Conservation (phyloP, 1,284 basidiomycete species). For the Cutaneotrichosporon sp. region DNA sequence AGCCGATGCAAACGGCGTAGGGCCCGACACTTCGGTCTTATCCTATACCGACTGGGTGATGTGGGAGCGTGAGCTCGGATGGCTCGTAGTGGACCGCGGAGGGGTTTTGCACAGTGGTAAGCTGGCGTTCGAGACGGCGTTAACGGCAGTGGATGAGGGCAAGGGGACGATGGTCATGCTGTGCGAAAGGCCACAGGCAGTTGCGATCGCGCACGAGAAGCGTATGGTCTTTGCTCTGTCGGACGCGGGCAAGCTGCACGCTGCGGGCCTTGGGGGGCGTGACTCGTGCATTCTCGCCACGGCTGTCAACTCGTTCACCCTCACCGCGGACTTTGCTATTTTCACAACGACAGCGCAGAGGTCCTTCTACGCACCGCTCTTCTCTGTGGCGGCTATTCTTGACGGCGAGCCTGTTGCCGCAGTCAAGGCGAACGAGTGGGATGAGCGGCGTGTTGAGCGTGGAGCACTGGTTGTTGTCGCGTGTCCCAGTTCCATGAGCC, state of each 20-base stretch:
- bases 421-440: conserved; percentile 54
- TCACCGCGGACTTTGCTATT: conserved; percentile 76
- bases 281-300: conserved; percentile 53
- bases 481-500: conserved; percentile 77
- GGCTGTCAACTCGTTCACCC: conserved; percentile 71
- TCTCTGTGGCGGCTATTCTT: conserved; percentile 33
- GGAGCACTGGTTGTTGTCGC: conserved; percentile 80
- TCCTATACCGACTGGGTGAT: conserved; percentile 25
- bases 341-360: conserved; percentile 83
- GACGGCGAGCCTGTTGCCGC: conserved; percentile 27
- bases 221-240: conserved; percentile 63
- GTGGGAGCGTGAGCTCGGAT: conserved; percentile 27
- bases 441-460: conserved; percentile 73
- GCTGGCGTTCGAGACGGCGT: background rate
- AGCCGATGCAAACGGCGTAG: conserved; percentile 9
- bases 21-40: background rate
- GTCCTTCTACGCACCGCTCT: conserved; percentile 66
- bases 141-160: conserved; percentile 5
- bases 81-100: conserved; percentile 27
- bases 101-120: conserved; percentile 16
- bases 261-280: conserved; percentile 46
- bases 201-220: conserved; percentile 25
- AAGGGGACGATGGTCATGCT: conserved; percentile 13
- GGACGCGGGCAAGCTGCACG: conserved; percentile 58
- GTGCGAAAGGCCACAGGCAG: conserved; percentile 26